Base-by-base conservation (phyloP, 148 eudicot species). In the Arbutus unedo region DNA sequence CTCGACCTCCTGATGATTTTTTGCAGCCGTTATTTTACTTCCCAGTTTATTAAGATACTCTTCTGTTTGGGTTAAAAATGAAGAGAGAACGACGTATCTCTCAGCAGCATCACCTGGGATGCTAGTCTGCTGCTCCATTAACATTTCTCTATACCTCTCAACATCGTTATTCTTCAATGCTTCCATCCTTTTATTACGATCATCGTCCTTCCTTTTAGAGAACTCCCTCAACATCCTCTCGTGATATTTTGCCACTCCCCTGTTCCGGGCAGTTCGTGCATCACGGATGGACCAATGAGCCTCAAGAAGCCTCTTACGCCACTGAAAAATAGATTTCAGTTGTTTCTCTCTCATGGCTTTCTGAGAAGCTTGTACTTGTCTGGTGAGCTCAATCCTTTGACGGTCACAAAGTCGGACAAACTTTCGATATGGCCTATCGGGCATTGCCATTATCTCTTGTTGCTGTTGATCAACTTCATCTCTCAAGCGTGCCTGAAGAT, bases 261-360 rank as follows among this genome's bases (percentile, higher is more conserved):
- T 91, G 81, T 96, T 96, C 47, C 98, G 98, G 59, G 98, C 92
- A 82, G 99, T 96, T 70, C 99, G 89, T 50, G 98, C 98, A 90
- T 96, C 99, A 81, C 99, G 95, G 59, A 94, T 93, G 64, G 90
- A 95, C 99, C 99, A 96, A 82, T 96, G 99, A 44, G 95, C 88
- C 89, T 96, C 99, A 56, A 94, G 92, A 84, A 96, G 97, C 91
- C 93, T 96, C 92, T 96, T 96, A 53, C 99, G 97, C 99, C 99
- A 96, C 79, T 89, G 92, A 78, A 96, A 92, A 83, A 96, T 94
- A 43, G 93, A 88, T 85, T 96, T 96, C 45, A 96, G 89, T 83
- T 96, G 99, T 84, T 93, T 96, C 84, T 96, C 99, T 87, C 99
- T 93, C 81, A 86, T 88, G 70, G 98, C 97, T 89, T 87, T 96